phyloP scores from a whole-genome alignment of 148 eudicot species.

The Fallopia convolvulus region DNA sequence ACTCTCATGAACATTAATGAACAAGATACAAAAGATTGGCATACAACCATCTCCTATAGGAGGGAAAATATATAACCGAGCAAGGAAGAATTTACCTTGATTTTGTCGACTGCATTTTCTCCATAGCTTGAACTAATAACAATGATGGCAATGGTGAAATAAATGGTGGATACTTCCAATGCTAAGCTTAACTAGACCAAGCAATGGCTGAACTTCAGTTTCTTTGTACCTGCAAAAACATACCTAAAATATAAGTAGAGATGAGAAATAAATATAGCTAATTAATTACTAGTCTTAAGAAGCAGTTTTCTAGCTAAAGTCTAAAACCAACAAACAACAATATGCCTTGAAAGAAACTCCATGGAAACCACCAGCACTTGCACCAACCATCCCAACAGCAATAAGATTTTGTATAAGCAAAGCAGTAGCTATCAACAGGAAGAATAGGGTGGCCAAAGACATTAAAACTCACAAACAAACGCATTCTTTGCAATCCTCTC shows the following conservation, averaged over 20 bases:
- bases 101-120: conserved; percentile 1
- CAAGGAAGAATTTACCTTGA: neutral
- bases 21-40: neutral
- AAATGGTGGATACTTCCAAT: neutral
- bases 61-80: neutral
- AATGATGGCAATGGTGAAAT: neutral
- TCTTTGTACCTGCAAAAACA: conserved; percentile 5
- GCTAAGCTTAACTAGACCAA: conserved; percentile 1
- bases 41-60: neutral
- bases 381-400: conserved; percentile 13
- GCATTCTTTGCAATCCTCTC: neutral
- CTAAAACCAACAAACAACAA: conserved; percentile 8
- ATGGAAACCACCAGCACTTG: conserved; percentile 11
- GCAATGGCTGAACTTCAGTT: neutral
- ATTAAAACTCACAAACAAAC: neutral
- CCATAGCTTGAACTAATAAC: neutral
- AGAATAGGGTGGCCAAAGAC: neutral
- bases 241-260: conserved; percentile 1
- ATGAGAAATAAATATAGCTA: neutral
- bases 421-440: conserved; percentile 5
- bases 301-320: neutral
- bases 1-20: neutral
- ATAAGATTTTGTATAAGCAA: neutral
- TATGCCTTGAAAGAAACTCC: conserved; percentile 15
- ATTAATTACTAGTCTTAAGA: conserved; percentile 8